phyloP scores from a whole-genome alignment of 1,139 yeast genomes.

The Arxiozyma telluris region DNA sequence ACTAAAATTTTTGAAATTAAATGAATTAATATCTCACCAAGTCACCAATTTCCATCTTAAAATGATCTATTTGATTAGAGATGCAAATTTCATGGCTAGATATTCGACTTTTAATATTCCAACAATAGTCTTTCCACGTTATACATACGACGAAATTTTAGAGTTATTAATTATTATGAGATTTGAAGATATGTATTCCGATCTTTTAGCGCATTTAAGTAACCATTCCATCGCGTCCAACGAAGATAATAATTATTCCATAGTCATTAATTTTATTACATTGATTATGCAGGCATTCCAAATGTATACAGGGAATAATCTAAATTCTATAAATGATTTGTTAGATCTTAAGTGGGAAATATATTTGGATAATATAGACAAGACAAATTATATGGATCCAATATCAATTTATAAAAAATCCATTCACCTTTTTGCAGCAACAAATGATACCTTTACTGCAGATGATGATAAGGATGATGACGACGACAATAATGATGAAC shows the following conservation, averaged over 20 bases:
- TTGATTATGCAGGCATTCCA: constrained; percentile 27
- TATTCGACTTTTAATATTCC: constrained; percentile 25
- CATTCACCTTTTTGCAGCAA: constrained; percentile 16
- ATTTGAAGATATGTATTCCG: constrained; percentile 12
- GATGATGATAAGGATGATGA: constrained; percentile 9
- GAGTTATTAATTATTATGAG: constrained; percentile 17
- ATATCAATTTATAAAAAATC: constrained; percentile 21
- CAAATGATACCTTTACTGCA: constrained; percentile 21
- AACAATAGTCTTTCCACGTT: constrained; percentile 26
- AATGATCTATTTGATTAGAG: constrained; percentile 21
- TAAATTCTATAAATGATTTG: constrained; percentile 22
- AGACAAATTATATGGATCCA: constrained; percentile 20
- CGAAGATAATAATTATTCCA: constrained; percentile 10
- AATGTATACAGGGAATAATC: constrained; percentile 28
- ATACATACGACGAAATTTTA: constrained; percentile 18
- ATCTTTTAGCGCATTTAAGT: background rate
- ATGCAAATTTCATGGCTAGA: constrained; percentile 18
- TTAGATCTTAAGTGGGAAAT: constrained; percentile 28
- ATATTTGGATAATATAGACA: constrained; percentile 17
- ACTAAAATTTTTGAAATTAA: constrained; percentile 22
- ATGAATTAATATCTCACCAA: constrained; percentile 18
- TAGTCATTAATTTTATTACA: constrained; percentile 21
- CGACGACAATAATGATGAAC: constrained; percentile 13
- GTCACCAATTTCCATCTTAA: constrained; percentile 14
- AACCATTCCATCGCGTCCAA: constrained; percentile 7